Evolutionary conservation across 148 eudicot species (phyloP).

Genomic region (Polygonum aviculare): DNA sequence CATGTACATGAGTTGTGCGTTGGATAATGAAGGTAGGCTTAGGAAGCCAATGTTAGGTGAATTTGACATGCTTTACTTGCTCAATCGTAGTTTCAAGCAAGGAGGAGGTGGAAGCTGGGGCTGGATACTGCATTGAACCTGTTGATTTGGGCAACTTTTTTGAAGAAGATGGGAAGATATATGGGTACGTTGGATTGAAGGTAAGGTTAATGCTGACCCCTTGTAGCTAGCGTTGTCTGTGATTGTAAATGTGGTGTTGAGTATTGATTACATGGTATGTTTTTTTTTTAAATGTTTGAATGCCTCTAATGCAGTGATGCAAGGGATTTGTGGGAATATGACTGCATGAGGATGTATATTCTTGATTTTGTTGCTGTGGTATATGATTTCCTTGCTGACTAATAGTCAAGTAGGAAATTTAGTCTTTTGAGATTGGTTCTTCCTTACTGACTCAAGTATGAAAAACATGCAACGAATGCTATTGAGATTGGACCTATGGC

Average conservation of each 20-base stretch:
- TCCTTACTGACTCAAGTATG: not conserved
- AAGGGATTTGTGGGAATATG: not conserved
- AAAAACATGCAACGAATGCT: not conserved
- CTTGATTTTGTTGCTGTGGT: not conserved
- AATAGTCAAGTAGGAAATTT: not conserved
- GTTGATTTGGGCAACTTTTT: constrained; percentile 68
- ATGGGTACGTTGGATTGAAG: constrained; percentile 82
- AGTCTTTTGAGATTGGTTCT: not conserved
- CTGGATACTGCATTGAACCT: constrained; percentile 53
- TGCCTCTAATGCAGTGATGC: not conserved
- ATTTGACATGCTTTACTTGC: not conserved
- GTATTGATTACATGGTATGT: not conserved
- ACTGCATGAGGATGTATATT: not conserved
- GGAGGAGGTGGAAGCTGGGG: constrained; percentile 61
- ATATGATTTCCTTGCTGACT: not conserved
- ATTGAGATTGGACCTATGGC: not conserved
- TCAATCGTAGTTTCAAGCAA: constrained; percentile 52
- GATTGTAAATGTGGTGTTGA: not conserved
- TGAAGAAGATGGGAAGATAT: constrained; percentile 84
- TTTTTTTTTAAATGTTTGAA: not conserved
- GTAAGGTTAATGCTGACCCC: constrained; percentile 21
- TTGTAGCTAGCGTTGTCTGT: not conserved
- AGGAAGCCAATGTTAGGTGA: not conserved
- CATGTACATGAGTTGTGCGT: not conserved
- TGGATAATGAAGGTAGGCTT: not conserved